Percentiles rank a stretch among this genome's conserved stretches.
These are phyloP conservation scores for Pseudodiploospora longispora DNA, from an alignment of 2,329 filamentous ascomycete genomes.

Conservation along the genomic window DNA sequence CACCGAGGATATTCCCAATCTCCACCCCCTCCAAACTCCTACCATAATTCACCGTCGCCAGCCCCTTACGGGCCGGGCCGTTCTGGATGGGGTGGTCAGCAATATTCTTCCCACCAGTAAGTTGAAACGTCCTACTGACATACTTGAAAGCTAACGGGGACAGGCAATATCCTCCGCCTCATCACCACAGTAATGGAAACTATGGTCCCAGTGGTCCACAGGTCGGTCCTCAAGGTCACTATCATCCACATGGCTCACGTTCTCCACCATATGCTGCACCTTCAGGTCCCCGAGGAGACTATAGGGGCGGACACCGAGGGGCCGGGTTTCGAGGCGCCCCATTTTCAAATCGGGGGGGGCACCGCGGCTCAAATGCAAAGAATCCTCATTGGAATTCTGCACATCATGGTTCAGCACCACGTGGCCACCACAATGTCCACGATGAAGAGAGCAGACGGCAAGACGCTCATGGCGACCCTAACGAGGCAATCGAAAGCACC, in stretches of 20 bases:
- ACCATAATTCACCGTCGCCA: constrained; percentile 36
- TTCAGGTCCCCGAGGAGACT: constrained; percentile 40
- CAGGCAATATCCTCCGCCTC: constrained; percentile 56
- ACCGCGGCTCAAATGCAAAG: constrained; percentile 56
- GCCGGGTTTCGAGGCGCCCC: constrained; percentile 54
- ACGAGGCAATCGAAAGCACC: constrained; percentile 10
- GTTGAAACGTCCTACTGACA: constrained; percentile 12
- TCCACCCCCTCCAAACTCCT: constrained; percentile 35
- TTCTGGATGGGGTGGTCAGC: constrained; percentile 29
- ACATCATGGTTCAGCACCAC: constrained; percentile 14
- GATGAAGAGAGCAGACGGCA: constrained; percentile 14
- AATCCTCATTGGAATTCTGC: constrained; percentile 61
- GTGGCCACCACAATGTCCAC: constrained; percentile 8
- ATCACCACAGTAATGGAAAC: constrained; percentile 40
- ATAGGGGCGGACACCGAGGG: constrained; percentile 41
- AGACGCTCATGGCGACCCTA: constrained; percentile 8
- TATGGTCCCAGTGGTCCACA: constrained; percentile 42
- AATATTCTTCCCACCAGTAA: constrained; percentile 34
- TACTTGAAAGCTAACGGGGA: constrained; percentile 6
- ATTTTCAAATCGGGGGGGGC: constrained; percentile 41
- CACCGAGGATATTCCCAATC: constrained; percentile 31
- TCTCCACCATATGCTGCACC: constrained; percentile 50
- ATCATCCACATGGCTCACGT: constrained; percentile 38
- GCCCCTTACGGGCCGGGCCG: constrained; percentile 34
- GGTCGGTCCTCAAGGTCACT: constrained; percentile 30